phyloP scores from a whole-genome alignment of 371 early-diverging fungal genomes.

The Synchytrium microbalum region DNA sequence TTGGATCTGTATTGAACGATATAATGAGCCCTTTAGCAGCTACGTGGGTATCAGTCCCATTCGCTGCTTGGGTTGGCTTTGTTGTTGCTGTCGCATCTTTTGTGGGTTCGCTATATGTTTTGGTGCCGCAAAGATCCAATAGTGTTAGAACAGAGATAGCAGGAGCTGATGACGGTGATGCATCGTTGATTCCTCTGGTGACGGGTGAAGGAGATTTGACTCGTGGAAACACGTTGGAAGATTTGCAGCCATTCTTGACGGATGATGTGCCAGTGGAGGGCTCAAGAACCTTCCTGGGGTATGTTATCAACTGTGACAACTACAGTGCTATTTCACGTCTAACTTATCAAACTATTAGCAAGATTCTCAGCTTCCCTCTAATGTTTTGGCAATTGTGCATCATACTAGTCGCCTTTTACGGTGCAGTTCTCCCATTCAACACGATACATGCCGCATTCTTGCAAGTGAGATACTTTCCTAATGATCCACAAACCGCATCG shows the following conservation, averaged over 20 bases:
- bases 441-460: conserved; percentile 52
- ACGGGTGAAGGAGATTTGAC: too few relatives aligned
- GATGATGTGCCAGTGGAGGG: background rate
- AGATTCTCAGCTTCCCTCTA: conserved; percentile 27
- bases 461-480: conserved; percentile 42
- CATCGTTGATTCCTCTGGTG: background rate
- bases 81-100: conserved; percentile 39
- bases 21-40: conserved; percentile 40
- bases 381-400: conserved; percentile 41
- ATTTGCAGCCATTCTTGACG: background rate
- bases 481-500: conserved; percentile 37
- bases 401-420: conserved; percentile 42
- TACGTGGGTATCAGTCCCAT: conserved; percentile 25
- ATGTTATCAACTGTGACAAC: too few relatives aligned
- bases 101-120: conserved; percentile 13
- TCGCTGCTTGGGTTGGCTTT: conserved; percentile 40
- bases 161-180: background rate
- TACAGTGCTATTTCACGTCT: too few relatives aligned
- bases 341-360: conserved; percentile 3
- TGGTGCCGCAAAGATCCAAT: background rate
- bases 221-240: background rate
- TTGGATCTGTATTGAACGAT: conserved; percentile 49
- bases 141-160: background rate
- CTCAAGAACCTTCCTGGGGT: background rate
- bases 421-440: conserved; percentile 52